phyloP scores from a whole-genome alignment of 768 basidiomycete species.

The Mycena vitilis region DNA sequence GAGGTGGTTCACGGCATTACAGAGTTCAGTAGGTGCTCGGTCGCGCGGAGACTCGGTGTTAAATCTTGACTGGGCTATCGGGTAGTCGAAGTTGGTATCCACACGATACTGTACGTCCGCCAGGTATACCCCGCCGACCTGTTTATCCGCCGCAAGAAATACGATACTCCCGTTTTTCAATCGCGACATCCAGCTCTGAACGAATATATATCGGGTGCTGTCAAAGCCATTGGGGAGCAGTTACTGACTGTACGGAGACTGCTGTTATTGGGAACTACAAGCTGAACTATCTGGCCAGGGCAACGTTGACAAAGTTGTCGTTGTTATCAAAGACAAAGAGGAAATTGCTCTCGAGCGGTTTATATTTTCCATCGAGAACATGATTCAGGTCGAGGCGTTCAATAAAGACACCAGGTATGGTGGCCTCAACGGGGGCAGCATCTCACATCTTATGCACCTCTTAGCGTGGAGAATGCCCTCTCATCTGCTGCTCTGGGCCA shows the following conservation, averaged over 20 bases:
- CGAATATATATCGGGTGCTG: slow-evolving; percentile 89
- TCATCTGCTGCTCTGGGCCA: slow-evolving; percentile 70
- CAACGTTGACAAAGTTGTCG: slow-evolving; percentile 79
- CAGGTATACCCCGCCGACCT: slow-evolving; percentile 91
- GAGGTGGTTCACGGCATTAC: slow-evolving; percentile 74
- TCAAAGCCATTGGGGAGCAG: slow-evolving; percentile 78
- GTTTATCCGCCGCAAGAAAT: slow-evolving; percentile 89
- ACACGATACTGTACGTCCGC: slow-evolving; percentile 91
- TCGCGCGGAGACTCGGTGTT: neutral
- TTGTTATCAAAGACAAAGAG: slow-evolving; percentile 87
- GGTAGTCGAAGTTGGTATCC: slow-evolving; percentile 93
- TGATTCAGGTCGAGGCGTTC: slow-evolving; percentile 78
- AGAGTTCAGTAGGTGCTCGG: slow-evolving; percentile 71
- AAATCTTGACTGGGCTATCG: neutral
- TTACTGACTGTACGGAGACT: slow-evolving; percentile 20
- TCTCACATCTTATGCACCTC: neutral
- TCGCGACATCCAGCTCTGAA: slow-evolving; percentile 92
- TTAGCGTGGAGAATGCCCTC: slow-evolving; percentile 81
- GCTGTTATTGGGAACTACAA: neutral
- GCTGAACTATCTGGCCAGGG: slow-evolving; percentile 60
- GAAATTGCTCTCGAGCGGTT: slow-evolving; percentile 90
- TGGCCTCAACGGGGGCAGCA: slow-evolving; percentile 1
- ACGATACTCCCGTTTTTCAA: slow-evolving; percentile 91
- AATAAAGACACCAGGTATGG: slow-evolving; percentile 76
- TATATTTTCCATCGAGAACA: slow-evolving; percentile 86